These are phyloP conservation scores for Chernovozyma sophiae-reginae DNA, from an alignment of 1,139 yeast species.

Conservation along the genomic window DNA sequence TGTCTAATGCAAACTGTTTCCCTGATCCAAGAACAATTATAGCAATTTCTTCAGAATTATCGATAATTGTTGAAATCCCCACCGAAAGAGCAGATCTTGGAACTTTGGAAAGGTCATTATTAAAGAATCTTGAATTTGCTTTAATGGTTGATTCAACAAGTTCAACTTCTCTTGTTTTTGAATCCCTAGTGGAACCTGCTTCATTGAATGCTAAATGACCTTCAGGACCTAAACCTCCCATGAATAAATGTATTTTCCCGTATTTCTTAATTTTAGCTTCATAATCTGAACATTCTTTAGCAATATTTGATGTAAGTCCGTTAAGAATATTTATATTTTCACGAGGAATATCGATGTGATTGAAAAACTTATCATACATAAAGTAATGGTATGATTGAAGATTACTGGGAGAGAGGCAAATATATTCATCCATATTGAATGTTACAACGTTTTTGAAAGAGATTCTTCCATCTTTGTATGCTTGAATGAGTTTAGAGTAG, in stretches of 20 bases:
- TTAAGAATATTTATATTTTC: slow-evolving; percentile 55
- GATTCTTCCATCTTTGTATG: slow-evolving; percentile 42
- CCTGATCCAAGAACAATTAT: slow-evolving; percentile 45
- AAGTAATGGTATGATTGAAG: slow-evolving; percentile 58
- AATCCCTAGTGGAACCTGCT: slow-evolving; percentile 47
- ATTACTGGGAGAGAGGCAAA: slow-evolving; percentile 45
- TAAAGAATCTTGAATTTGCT: slow-evolving; percentile 57
- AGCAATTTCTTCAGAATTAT: slow-evolving; percentile 51
- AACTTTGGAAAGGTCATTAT: slow-evolving; percentile 43
- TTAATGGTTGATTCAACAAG: slow-evolving; percentile 51
- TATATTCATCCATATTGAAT: slow-evolving; percentile 62
- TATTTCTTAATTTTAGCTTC: slow-evolving; percentile 47
- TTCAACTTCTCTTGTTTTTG: slow-evolving; percentile 46
- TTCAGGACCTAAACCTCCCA: slow-evolving; percentile 64
- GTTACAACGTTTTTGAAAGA: slow-evolving; percentile 55
- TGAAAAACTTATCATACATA: slow-evolving; percentile 56
- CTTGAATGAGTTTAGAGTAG: slow-evolving; percentile 44
- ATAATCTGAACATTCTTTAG: slow-evolving; percentile 46
- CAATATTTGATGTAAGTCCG: slow-evolving; percentile 47
- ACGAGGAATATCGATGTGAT: slow-evolving; percentile 54
- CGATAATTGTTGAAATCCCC: slow-evolving; percentile 60
- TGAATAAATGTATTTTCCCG: slow-evolving; percentile 53
- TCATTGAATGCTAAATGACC: slow-evolving; percentile 67
- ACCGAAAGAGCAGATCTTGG: slow-evolving; percentile 55
- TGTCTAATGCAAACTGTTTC: slow-evolving; percentile 42